Conservation (phyloP, 1,284 basidiomycete genomes). For the Nidula niveotomentosa region DNA sequence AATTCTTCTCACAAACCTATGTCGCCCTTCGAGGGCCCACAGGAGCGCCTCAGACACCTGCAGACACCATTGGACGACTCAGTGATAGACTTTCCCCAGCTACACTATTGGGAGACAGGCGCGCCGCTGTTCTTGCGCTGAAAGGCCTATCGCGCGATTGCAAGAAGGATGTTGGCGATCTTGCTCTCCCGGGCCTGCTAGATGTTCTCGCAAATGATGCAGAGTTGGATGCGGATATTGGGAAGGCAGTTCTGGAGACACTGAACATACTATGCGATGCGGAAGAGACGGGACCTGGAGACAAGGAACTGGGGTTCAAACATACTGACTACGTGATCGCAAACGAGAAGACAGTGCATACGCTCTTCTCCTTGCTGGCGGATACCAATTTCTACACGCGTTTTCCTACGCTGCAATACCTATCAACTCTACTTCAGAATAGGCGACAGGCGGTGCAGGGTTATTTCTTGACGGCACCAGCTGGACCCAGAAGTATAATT, state of each 20-base stretch:
- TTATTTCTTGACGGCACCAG: conserved; percentile 85
- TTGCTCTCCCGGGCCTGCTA: conserved; percentile 75
- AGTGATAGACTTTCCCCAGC: conserved; percentile 88
- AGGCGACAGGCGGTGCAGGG: conserved; percentile 81
- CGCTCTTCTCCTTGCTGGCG: conserved; percentile 77
- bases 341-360: conserved; percentile 74
- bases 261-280: conserved; percentile 76
- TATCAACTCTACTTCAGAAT: conserved; percentile 79
- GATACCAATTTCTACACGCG: conserved; percentile 84
- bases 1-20: conserved; percentile 81
- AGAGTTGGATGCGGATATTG: conserved; percentile 86
- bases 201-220: conserved; percentile 86
- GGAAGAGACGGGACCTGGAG: conserved; percentile 41
- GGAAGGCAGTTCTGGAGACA: conserved; percentile 89
- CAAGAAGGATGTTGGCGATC: conserved; percentile 82
- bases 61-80: conserved; percentile 85
- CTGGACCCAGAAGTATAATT: conserved; percentile 73
- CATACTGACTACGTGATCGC: conserved; percentile 74
- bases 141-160: conserved; percentile 93
- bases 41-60: conserved; percentile 78
- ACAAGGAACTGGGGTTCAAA: conserved; percentile 69
- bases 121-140: conserved; percentile 88
- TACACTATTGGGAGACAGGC: conserved; percentile 85
- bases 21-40: conserved; percentile 77
- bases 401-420: conserved; percentile 84